Conservation (phyloP, 2,329 filamentous ascomycete genomes). For the Mycosphaerella sp. region DNA sequence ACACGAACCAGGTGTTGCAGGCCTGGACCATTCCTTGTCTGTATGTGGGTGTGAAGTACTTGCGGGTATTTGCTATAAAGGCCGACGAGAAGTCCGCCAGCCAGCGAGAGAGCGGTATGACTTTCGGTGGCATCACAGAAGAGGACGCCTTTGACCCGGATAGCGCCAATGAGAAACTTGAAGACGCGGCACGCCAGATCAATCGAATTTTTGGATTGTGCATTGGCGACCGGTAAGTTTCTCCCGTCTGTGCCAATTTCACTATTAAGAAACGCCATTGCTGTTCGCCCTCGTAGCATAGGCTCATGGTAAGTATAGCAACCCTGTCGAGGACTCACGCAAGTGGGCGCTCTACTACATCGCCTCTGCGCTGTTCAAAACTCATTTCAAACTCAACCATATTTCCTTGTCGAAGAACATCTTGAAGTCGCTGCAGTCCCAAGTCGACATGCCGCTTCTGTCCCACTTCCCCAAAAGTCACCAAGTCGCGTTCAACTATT, state of each 20-base stretch:
- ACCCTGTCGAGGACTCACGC: slow-evolving; percentile 76
- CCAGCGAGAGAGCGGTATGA: slow-evolving; percentile 37
- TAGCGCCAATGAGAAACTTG: slow-evolving; percentile 75
- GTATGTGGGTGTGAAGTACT: slow-evolving; percentile 78
- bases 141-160: slow-evolving; percentile 75
- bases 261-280: not conserved
- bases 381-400: slow-evolving; percentile 84
- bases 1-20: slow-evolving; percentile 67
- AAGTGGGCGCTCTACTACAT: slow-evolving; percentile 98
- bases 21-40: slow-evolving; percentile 91
- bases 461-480: slow-evolving; percentile 81
- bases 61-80: slow-evolving; percentile 82
- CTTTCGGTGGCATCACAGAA: slow-evolving; percentile 57
- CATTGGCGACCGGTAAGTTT: slow-evolving; percentile 72
- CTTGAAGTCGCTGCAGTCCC: slow-evolving; percentile 70
- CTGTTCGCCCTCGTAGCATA: slow-evolving; percentile 10
- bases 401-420: slow-evolving; percentile 87
- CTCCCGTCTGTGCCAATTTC: not conserved
- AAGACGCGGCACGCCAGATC: slow-evolving; percentile 83
- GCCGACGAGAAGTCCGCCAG: slow-evolving; percentile 67
- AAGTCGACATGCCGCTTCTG: slow-evolving; percentile 68
- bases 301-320: slow-evolving; percentile 47
- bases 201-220: slow-evolving; percentile 91
- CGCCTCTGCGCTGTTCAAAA: slow-evolving; percentile 94
- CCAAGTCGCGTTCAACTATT: slow-evolving; percentile 93